Evolutionary conservation across 768 basidiomycete species (phyloP).

Genomic region (Daedalea quercina): DNA sequence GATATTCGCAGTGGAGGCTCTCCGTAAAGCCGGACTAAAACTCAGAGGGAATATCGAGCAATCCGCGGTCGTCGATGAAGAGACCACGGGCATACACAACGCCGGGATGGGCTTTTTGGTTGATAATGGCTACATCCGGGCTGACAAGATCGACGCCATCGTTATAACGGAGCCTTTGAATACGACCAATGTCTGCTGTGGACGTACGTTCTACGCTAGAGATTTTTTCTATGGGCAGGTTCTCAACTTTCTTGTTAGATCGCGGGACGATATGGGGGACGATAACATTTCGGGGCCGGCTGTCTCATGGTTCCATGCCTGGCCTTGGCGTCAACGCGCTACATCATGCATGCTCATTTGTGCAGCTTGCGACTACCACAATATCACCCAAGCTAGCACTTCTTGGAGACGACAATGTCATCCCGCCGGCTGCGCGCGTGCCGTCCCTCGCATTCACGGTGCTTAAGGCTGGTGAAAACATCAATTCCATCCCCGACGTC

Average conservation of each 20-base stretch:
- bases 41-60: conserved; percentile 4
- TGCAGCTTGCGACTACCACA: background rate
- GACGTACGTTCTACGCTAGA: background rate
- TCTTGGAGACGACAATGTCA: background rate
- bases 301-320: conserved; percentile 4
- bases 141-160: conserved; percentile 4
- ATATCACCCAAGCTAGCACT: background rate
- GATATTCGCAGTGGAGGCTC: conserved; percentile 6
- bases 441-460: conserved; percentile 2
- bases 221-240: background rate
- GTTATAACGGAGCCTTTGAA: conserved; percentile 6
- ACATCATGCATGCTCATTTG: conserved; percentile 3
- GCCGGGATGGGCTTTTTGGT: conserved; percentile 6
- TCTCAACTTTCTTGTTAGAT: background rate
- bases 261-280: conserved; percentile 5
- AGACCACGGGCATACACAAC: conserved; percentile 3
- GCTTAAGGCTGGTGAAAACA: background rate
- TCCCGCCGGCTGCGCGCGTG: conserved; percentile 3
- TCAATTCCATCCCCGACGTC: conserved; percentile 3
- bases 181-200: conserved; percentile 3
- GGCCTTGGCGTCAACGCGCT: conserved; percentile 5
- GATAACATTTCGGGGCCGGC: conserved; percentile 1
- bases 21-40: conserved; percentile 2
- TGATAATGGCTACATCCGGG: conserved; percentile 2
- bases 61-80: conserved; percentile 4